Conservation (phyloP, 2,329 filamentous ascomycete species). For the Arachnomyces sp. region DNA sequence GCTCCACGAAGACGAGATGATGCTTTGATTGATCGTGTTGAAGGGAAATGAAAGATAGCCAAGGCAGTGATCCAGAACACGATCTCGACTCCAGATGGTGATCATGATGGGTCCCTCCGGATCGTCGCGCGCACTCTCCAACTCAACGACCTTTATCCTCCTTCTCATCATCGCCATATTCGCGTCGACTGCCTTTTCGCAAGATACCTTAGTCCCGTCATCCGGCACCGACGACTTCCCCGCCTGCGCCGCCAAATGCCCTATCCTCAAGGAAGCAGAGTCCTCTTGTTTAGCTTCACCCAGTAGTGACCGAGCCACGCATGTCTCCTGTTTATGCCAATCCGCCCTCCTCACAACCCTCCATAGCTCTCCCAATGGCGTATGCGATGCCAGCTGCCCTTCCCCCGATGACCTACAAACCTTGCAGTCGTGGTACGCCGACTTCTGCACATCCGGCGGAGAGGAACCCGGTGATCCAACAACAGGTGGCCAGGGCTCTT, state of each 20-base stretch:
- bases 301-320: slow-evolving; percentile 43
- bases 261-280: slow-evolving; percentile 60
- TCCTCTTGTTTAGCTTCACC: slow-evolving; percentile 55
- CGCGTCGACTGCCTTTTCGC: slow-evolving; percentile 14
- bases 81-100: neutral
- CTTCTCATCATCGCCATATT: slow-evolving; percentile 17
- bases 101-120: too few relatives aligned
- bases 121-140: too few relatives aligned
- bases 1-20: slow-evolving; percentile 1
- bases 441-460: slow-evolving; percentile 51
- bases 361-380: slow-evolving; percentile 46
- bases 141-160: slow-evolving; percentile 6
- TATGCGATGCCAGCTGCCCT: slow-evolving; percentile 56
- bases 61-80: neutral
- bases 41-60: too few relatives aligned
- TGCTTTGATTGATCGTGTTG: neutral
- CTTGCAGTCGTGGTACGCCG: slow-evolving; percentile 63
- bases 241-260: slow-evolving; percentile 52
- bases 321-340: slow-evolving; percentile 66
- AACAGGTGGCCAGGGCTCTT: too few relatives aligned
- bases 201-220: slow-evolving; percentile 26
- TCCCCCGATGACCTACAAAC: slow-evolving; percentile 44
- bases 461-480: slow-evolving; percentile 13
- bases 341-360: slow-evolving; percentile 53
- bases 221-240: slow-evolving; percentile 45